phyloP scores from a whole-genome alignment of 495 filamentous ascomycete species.

The Penicillium verhagenii region DNA sequence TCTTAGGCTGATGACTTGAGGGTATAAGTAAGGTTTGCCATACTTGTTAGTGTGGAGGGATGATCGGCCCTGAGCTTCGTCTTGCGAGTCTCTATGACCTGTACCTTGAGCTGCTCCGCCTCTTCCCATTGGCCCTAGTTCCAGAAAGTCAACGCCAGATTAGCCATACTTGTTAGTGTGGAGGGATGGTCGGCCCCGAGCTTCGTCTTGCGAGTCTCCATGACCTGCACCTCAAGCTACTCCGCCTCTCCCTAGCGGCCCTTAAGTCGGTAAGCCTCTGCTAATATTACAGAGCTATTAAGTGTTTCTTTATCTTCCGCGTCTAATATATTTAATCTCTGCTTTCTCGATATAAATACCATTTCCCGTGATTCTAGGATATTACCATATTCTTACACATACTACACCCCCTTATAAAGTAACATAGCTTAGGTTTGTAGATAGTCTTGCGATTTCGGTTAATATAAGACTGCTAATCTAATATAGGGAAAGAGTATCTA shows the following conservation, averaged over 20 bases:
- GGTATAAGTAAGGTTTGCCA: background rate
- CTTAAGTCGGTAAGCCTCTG: background rate
- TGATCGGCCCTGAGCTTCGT: conserved; percentile 24
- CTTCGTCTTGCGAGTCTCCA: background rate
- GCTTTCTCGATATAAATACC: conserved; percentile 11
- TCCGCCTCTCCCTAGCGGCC: background rate
- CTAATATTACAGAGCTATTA: background rate
- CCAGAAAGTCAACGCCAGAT: background rate
- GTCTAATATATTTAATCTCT: conserved; percentile 9
- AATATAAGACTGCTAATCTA: conserved; percentile 12
- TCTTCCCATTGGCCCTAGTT: conserved; percentile 20
- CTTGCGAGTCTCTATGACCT: conserved; percentile 20
- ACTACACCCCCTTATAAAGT: conserved; percentile 20
- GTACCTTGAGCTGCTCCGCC: conserved; percentile 30
- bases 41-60: conserved; percentile 20
- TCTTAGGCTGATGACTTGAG: background rate
- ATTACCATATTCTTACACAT: conserved; percentile 13
- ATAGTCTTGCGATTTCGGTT: conserved; percentile 9
- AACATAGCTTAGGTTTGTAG: conserved; percentile 18
- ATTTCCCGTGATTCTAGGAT: conserved; percentile 11
- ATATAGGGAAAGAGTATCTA: conserved; percentile 29
- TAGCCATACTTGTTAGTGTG: background rate
- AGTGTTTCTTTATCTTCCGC: conserved; percentile 5
- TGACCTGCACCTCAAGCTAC: background rate
- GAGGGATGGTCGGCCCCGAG: background rate